Base-by-base conservation (phyloP, 192 early-diverging fungal species). In the Linnemannia schmuckeri region DNA sequence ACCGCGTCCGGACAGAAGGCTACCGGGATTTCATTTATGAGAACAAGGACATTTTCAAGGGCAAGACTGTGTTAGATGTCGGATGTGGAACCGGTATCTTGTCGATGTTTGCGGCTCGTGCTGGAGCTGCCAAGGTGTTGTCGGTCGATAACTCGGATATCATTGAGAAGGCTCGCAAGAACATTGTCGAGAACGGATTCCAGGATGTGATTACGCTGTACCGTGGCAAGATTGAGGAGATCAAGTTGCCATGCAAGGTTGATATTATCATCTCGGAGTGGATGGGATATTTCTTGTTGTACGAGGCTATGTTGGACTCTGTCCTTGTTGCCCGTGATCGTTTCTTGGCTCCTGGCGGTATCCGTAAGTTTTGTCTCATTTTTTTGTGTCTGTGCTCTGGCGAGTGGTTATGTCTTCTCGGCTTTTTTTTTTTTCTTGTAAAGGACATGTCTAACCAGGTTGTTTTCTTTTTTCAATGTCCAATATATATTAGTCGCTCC, bases 251-350 rank as follows among this genome's bases (percentile, higher is more conserved):
- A 30, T 97, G 97, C 57, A 95, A 99, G 87, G 98, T 99, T 44
- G 99, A 99, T 88, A 99, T 99, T 80, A 99, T 99, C 75, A 98
- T 99, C 76, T 98, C 97, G 8, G 99, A 99, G 83, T 99, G 99
- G 99, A 99, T 99, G 99, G 99, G 99, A 35, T 99, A 99, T 91
- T 97, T 97, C 85, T 93, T 99, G 83, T 90, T 99, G 55, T 99
- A 98, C 90, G 98, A 99, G 92, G 95, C 96, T 88, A 99, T 99
- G 99, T 93, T 99, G 80, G 98, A 99, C 92, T 98, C 99, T n/a
- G 97, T 99, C 17, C 92, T 99, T 54, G 94, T 98, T 75, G 99
- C 99, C 17, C 93, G 99, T 76, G 98, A 99, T 91, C 91, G 93
- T 70, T 99, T 88, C 82, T 80, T 89, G 83, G 88, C 85, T n/a